Evolutionary conservation across 495 filamentous ascomycete species (phyloP).

Genomic region (Eremomyces bilateralis): DNA sequence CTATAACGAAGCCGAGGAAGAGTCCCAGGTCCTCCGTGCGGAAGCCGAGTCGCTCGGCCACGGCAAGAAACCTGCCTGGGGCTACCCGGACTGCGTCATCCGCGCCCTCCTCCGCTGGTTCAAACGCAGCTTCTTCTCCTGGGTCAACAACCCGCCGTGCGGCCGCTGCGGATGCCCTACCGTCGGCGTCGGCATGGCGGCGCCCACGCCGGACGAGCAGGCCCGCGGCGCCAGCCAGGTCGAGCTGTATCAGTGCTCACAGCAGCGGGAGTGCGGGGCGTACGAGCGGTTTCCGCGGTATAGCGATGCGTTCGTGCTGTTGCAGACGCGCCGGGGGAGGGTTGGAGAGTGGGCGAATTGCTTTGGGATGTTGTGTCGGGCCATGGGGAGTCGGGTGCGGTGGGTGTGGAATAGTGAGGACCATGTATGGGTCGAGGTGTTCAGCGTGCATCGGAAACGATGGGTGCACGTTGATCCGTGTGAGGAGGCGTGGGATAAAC

Average conservation of each 20-base stretch:
- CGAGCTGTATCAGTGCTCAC: conserved; percentile 73
- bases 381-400: conserved; percentile 70
- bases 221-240: conserved; percentile 71
- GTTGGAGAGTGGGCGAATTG: conserved; percentile 96
- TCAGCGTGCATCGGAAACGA: conserved; percentile 75
- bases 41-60: conserved; percentile 67
- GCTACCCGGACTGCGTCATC: conserved; percentile 94
- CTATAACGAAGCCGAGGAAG: conserved; percentile 85
- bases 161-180: conserved; percentile 64
- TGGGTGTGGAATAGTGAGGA: conserved; percentile 99
- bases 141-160: conserved; percentile 88
- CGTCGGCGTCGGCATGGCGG: conserved; percentile 53
- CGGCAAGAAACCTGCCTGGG: conserved; percentile 70
- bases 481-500: conserved; percentile 91
- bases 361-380: conserved; percentile 95
- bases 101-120: conserved; percentile 90
- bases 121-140: conserved; percentile 81
- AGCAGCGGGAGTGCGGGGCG: conserved; percentile 38
- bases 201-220: conserved; percentile 68
- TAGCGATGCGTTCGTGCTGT: conserved; percentile 81
- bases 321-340: conserved; percentile 67
- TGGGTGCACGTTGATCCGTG: conserved; percentile 97
- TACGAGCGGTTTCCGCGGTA: conserved; percentile 88
- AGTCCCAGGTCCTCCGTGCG: conserved; percentile 65
- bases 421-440: conserved; percentile 93